phyloP scores from a whole-genome alignment of 2,329 filamentous ascomycete species.

The Colletotrichum nymphaeae region DNA sequence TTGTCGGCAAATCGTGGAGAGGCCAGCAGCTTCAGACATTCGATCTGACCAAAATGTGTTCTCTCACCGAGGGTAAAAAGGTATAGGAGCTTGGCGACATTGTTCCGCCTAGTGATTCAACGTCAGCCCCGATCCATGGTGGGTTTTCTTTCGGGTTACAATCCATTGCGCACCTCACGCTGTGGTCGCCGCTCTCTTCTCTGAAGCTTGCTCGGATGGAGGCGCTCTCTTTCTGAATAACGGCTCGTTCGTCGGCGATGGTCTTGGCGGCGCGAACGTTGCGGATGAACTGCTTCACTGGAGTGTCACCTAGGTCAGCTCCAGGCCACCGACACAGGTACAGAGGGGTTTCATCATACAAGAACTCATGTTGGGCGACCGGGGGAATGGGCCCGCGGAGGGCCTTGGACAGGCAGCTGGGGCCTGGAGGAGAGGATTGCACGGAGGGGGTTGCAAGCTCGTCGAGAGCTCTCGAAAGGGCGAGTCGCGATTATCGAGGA shows the following conservation, averaged over 20 bases:
- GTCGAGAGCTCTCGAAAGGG: slow-evolving; percentile 23
- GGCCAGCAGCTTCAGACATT: slow-evolving; percentile 96
- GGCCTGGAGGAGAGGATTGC: neutral
- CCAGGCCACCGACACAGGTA: neutral
- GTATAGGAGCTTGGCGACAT: slow-evolving; percentile 97
- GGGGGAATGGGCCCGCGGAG: slow-evolving; percentile 28
- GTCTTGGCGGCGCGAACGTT: slow-evolving; percentile 99
- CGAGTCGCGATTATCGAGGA: slow-evolving; percentile 12
- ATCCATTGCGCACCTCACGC: slow-evolving; percentile 77
- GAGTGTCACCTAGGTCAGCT: slow-evolving; percentile 29
- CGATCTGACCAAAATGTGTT: slow-evolving; percentile 99
- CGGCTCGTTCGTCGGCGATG: slow-evolving; percentile 97
- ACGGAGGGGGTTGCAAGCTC: slow-evolving; percentile 1
- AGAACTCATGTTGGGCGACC: slow-evolving; percentile 51
- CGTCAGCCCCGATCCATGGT: slow-evolving; percentile 17
- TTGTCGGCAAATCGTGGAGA: slow-evolving; percentile 99
- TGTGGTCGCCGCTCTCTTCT: slow-evolving; percentile 94
- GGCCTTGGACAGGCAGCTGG: slow-evolving; percentile 29
- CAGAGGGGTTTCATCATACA: slow-evolving; percentile 41
- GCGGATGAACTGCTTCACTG: slow-evolving; percentile 99
- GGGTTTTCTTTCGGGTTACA: slow-evolving; percentile 27
- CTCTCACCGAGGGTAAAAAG: slow-evolving; percentile 97
- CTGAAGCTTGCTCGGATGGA: slow-evolving; percentile 97
- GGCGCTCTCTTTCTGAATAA: slow-evolving; percentile 99
- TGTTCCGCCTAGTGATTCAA: slow-evolving; percentile 80